Percentiles rank a stretch among this genome's conserved stretches.
These are phyloP conservation scores for Paratinospora sagittata DNA, from an alignment of 164 flowering plant genomes.

Conservation along the genomic window DNA sequence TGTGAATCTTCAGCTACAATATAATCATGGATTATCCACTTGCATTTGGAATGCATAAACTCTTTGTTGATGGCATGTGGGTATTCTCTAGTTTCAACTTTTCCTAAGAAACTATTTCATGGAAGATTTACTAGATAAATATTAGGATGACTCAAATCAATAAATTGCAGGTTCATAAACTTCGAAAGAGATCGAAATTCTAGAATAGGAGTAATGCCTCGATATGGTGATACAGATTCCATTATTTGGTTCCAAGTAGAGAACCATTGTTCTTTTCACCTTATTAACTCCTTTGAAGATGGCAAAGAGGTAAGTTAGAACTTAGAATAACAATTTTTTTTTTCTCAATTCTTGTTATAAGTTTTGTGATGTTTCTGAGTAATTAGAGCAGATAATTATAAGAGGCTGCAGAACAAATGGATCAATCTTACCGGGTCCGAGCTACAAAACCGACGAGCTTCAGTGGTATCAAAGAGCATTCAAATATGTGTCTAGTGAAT, in stretches of 20 bases:
- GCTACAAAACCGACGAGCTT: neutral
- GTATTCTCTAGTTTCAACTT: neutral
- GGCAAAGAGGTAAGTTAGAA: constrained; percentile 16
- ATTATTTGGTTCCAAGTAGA: constrained; percentile 11
- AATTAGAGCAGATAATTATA: neutral
- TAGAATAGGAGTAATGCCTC: constrained; percentile 16
- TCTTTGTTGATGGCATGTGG: constrained; percentile 5
- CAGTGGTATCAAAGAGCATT: constrained; percentile 16
- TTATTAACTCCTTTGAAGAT: constrained; percentile 17
- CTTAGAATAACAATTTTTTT: no score
- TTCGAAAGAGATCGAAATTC: constrained; percentile 8
- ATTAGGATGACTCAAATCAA: neutral
- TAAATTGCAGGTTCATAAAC: constrained; percentile 13
- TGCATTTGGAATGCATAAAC: neutral
- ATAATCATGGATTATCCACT: constrained; percentile 17
- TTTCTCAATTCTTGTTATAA: neutral
- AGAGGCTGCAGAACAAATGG: neutral
- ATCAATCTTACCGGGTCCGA: constrained; percentile 15
- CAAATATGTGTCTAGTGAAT: neutral
- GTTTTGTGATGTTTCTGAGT: neutral
- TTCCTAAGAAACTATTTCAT: neutral
- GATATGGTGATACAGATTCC: constrained; percentile 8
- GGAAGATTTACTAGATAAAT: neutral
- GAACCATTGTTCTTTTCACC: constrained; percentile 16
- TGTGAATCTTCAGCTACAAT: constrained; percentile 13